Base-by-base conservation (phyloP, 148 eudicot species). In the Vaccinium corymbosum region DNA sequence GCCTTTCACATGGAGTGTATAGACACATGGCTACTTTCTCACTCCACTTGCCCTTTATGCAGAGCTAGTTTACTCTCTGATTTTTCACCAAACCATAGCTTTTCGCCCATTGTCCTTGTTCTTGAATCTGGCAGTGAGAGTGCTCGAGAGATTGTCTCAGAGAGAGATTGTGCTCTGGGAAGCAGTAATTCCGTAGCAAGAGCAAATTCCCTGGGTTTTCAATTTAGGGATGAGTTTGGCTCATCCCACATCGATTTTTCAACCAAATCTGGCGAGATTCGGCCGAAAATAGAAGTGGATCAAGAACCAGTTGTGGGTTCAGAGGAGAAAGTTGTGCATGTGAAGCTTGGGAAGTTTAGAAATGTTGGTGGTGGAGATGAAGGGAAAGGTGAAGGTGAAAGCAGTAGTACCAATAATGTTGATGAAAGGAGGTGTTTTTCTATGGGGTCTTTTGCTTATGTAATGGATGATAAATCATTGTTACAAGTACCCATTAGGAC, bases 21-120 rank as follows among this genome's bases (percentile, higher is more conserved):
- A 52, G 99, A 97, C 72, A 97, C 98, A 48, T 97, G 99, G 99
- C 88, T 97, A 0, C 80, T 97, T 7, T 93, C 97, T 7, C 98
- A 97, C 81, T 97, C 99, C 10, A 97, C 99, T 82, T 97, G 99
- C 81, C 99, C 99, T 1, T 89, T 97, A 27, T 97, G 99, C 86
- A 87, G 98, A 56, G 87, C 93, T 7, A 87, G 85, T 78, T 86
- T 95, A 82, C 78, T 94, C 16, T 74, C 66, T 13, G 98, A 92
- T 53, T 85, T 85, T 83, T 42, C 88, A 0, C 70, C 89, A 1
- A 71, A 42, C 76, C n/a, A 32, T 10, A 57, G 74, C 70, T 83
- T 59, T 50, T 89, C 92, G 1, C 93, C 98, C 0, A 14, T 92
- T 12, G 93, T 97, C n/a, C 88, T 90, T 82, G 94, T 94, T 68